These are phyloP conservation scores for Tillandsia fasciculata DNA, from an alignment of 176 grass and related monocot genomes.

Conservation along the genomic window DNA sequence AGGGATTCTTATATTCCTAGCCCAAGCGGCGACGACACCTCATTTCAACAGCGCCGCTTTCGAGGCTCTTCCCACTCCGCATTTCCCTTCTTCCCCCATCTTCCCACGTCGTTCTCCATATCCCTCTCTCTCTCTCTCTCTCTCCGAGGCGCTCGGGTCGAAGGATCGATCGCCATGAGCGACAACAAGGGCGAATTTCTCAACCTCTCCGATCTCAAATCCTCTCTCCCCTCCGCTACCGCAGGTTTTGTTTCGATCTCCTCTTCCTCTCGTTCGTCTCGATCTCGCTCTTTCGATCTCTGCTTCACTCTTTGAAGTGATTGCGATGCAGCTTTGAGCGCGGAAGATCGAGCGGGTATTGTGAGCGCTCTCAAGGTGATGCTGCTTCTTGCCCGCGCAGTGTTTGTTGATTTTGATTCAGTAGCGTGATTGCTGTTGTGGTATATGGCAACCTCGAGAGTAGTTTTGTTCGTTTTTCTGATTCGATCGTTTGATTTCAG, in stretches of 20 bases:
- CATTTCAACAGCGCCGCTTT: constrained; percentile 9
- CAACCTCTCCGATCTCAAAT: constrained; percentile 53
- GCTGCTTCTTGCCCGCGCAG: constrained; percentile 8
- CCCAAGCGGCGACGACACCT: background rate
- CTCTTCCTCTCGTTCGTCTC: background rate
- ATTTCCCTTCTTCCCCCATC: constrained; percentile 7
- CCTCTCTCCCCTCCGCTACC: constrained; percentile 38
- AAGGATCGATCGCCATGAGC: constrained; percentile 32
- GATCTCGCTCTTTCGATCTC: background rate
- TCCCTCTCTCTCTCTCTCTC: background rate
- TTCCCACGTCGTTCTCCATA: background rate
- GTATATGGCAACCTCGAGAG: background rate
- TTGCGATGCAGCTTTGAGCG: constrained; percentile 44
- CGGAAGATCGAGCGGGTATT: constrained; percentile 55
- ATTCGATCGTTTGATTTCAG: constrained; percentile 23
- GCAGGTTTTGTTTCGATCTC: constrained; percentile 3
- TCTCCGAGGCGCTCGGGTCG: background rate
- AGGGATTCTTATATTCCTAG: background rate
- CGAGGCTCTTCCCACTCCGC: constrained; percentile 1
- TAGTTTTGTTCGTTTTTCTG: background rate
- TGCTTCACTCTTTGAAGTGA: background rate
- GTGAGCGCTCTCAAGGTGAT: constrained; percentile 60
- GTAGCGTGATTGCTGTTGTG: background rate
- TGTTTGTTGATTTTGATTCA: too few species aligned
- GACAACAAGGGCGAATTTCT: constrained; percentile 45